Conservation (phyloP, 257 asterid species). For the Solanum okadae region DNA sequence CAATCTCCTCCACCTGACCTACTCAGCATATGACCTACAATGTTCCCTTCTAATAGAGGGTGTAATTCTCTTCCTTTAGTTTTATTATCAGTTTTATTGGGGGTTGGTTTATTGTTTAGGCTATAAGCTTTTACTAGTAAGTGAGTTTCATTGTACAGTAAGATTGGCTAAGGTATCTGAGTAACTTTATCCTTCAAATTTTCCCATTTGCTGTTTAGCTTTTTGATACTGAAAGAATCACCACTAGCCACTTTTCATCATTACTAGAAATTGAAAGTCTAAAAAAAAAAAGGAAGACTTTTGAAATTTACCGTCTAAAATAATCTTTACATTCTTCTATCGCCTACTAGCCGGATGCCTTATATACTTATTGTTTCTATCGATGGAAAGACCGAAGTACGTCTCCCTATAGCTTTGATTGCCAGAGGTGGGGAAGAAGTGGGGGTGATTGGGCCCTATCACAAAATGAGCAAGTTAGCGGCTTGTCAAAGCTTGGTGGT, state of each 20-base stretch:
- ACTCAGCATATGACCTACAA: conserved; percentile 28
- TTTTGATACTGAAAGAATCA: neutral
- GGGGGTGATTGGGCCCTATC: neutral
- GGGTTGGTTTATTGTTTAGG: neutral
- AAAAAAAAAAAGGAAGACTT: too few species aligned
- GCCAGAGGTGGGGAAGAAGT: neutral
- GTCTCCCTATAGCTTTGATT: neutral
- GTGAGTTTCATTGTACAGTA: neutral
- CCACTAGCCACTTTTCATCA: neutral
- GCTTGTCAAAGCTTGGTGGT: neutral
- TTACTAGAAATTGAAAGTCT: neutral
- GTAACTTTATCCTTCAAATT: neutral
- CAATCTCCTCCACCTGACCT: conserved; percentile 35
- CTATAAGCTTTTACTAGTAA: neutral
- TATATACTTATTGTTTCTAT: too few species aligned
- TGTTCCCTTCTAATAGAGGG: neutral
- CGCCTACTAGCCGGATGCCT: neutral
- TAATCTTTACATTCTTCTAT: too few species aligned
- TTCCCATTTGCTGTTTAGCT: neutral
- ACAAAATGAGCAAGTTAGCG: neutral
- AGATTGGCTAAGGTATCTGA: neutral
- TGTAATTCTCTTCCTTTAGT: neutral
- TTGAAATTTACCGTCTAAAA: too few species aligned
- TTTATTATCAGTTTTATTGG: neutral
- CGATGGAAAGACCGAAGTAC: too few species aligned